These are phyloP conservation scores for Loxodes magnus DNA, from an alignment of 73 alveolate genomes.

Conservation along the genomic window DNA sequence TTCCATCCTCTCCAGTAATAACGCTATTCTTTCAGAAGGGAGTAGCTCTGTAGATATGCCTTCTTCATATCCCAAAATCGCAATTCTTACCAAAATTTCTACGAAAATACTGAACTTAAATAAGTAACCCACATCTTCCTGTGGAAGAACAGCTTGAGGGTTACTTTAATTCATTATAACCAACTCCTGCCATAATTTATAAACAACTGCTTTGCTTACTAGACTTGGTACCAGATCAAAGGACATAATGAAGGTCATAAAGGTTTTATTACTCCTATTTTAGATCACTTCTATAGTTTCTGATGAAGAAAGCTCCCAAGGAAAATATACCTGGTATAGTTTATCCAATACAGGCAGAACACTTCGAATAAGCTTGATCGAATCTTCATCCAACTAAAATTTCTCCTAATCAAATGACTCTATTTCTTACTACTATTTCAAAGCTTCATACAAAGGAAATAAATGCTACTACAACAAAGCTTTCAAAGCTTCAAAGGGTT, in stretches of 20 bases:
- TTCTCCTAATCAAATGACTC: slow-evolving; percentile 2
- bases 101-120: too few relatives aligned
- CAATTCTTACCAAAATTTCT: too few relatives aligned
- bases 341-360: slow-evolving; percentile 21
- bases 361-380: slow-evolving; percentile 11
- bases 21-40: slow-evolving; percentile 5
- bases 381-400: slow-evolving; percentile 23
- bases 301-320: slow-evolving; percentile 22
- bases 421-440: neutral
- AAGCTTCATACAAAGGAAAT: slow-evolving; percentile 34
- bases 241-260: slow-evolving; percentile 31
- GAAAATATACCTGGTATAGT: slow-evolving; percentile 33
- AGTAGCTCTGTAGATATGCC: too few relatives aligned
- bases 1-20: slow-evolving; percentile 46
- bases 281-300: slow-evolving; percentile 12
- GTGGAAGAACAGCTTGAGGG: too few relatives aligned
- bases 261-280: slow-evolving; percentile 22
- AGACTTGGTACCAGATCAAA: slow-evolving; percentile 47
- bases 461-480: slow-evolving; percentile 18
- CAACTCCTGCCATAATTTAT: slow-evolving; percentile 16
- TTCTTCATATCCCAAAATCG: too few relatives aligned
- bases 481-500: slow-evolving; percentile 34
- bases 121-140: too few relatives aligned
- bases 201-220: slow-evolving; percentile 30
- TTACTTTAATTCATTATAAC: too few relatives aligned